Evolutionary conservation across 2,329 filamentous ascomycete genomes (phyloP).

Genomic region (Ophiostoma piceae): DNA sequence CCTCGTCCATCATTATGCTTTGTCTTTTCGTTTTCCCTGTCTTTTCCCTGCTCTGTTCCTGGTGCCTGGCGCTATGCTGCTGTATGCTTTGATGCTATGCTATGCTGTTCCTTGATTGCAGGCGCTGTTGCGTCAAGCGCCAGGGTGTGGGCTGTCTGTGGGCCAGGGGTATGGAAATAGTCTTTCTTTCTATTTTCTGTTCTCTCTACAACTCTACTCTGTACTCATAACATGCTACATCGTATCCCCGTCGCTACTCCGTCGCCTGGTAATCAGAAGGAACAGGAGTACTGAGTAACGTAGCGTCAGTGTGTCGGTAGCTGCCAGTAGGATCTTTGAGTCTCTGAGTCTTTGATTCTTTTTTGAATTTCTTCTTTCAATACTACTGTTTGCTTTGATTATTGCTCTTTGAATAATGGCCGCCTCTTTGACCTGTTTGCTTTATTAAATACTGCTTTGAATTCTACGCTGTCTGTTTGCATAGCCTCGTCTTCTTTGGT

Average conservation of each 20-base stretch:
- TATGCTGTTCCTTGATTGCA: slow-evolving; percentile 4
- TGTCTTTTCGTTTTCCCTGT: neutral
- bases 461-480: neutral
- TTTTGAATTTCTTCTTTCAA: neutral
- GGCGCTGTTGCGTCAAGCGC: neutral
- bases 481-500: neutral
- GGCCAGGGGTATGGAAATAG: neutral
- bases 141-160: neutral
- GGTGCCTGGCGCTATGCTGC: neutral
- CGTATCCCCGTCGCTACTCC: no score
- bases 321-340: neutral
- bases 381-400: neutral
- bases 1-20: slow-evolving; percentile 1
- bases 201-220: no score
- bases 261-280: no score
- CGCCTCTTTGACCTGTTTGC: neutral
- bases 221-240: no score
- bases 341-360: neutral
- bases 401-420: no score
- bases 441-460: neutral
- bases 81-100: no score
- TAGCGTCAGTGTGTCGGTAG: no score
- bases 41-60: neutral
- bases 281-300: no score
- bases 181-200: neutral